phyloP scores from a whole-genome alignment of 1,284 basidiomycete species.

The Leccinum subatratum region DNA sequence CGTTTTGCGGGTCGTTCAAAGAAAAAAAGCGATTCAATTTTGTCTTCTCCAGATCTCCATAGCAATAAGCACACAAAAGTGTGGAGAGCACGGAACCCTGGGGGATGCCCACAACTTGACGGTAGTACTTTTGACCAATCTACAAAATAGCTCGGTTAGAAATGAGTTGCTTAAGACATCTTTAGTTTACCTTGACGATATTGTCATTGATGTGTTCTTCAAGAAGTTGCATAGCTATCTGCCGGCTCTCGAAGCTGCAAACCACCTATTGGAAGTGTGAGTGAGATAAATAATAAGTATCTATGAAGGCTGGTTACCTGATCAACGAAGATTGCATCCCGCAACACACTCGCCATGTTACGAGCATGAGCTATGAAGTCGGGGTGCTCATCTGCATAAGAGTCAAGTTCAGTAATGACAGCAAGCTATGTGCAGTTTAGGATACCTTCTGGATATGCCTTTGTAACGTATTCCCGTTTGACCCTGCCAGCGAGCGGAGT shows the following conservation, averaged over 20 bases:
- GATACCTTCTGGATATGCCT: slow-evolving; percentile 64
- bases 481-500: slow-evolving; percentile 47
- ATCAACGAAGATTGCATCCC: slow-evolving; percentile 83
- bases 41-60: slow-evolving; percentile 79
- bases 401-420: no score
- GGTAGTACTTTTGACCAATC: slow-evolving; percentile 76
- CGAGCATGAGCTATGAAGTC: slow-evolving; percentile 69
- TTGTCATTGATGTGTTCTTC: slow-evolving; percentile 89
- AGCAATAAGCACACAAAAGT: slow-evolving; percentile 89
- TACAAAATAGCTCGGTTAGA: slow-evolving; percentile 29
- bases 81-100: slow-evolving; percentile 92
- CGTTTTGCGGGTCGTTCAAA: slow-evolving; percentile 56
- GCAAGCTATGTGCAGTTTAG: slow-evolving; percentile 5
- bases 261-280: slow-evolving; percentile 42
- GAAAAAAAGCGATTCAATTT: slow-evolving; percentile 49
- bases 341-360: slow-evolving; percentile 59
- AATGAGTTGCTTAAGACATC: no score
- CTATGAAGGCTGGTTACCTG: slow-evolving; percentile 43
- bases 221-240: slow-evolving; percentile 68
- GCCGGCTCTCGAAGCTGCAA: slow-evolving; percentile 54
- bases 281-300: background rate
- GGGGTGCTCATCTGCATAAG: slow-evolving; percentile 57
- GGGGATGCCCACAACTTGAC: slow-evolving; percentile 88
- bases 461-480: slow-evolving; percentile 53
- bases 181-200: no score